phyloP scores from a whole-genome alignment of 108 stramenopile species.

The Discostella pseudostelligera region DNA sequence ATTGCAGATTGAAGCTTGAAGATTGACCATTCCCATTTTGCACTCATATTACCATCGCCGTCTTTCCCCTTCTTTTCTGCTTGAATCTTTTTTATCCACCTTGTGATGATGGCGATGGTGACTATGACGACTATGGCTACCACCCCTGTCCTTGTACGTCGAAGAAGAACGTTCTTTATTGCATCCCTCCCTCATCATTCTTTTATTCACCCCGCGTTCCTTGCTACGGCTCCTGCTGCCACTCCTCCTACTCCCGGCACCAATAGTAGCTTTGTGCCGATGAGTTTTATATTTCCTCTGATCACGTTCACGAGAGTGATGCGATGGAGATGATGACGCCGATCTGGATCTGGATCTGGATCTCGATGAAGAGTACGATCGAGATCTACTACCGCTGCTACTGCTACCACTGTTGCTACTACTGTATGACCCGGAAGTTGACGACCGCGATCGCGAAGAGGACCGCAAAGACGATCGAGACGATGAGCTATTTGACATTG shows the following conservation, averaged over 20 bases:
- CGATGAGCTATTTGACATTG: neutral
- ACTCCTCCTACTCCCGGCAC: conserved; percentile 9
- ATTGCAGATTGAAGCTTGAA: too few species aligned
- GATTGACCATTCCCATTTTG: too few species aligned
- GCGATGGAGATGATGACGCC: conserved; percentile 6
- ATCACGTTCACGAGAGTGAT: conserved; percentile 6
- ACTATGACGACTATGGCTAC: neutral
- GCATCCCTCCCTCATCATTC: neutral
- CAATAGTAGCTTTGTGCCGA: neutral
- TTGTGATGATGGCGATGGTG: neutral
- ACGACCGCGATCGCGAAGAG: conserved; percentile 6
- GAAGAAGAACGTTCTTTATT: neutral
- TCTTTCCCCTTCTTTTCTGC: neutral
- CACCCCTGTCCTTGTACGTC: neutral
- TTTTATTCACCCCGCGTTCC: neutral
- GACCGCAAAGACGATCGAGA: conserved; percentile 5
- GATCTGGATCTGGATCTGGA: conserved; percentile 16
- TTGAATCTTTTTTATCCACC: neutral
- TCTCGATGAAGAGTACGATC: conserved; percentile 13
- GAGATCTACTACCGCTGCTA: conserved; percentile 11
- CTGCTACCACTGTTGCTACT: neutral
- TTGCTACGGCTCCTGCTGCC: conserved; percentile 11
- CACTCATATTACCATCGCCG: too few species aligned
- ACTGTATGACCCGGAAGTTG: conserved; percentile 9
- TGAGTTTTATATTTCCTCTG: conserved; percentile 1